These are phyloP conservation scores for Hibiscus syriacus DNA, from an alignment of 345 rosid genomes.

Conservation along the genomic window DNA sequence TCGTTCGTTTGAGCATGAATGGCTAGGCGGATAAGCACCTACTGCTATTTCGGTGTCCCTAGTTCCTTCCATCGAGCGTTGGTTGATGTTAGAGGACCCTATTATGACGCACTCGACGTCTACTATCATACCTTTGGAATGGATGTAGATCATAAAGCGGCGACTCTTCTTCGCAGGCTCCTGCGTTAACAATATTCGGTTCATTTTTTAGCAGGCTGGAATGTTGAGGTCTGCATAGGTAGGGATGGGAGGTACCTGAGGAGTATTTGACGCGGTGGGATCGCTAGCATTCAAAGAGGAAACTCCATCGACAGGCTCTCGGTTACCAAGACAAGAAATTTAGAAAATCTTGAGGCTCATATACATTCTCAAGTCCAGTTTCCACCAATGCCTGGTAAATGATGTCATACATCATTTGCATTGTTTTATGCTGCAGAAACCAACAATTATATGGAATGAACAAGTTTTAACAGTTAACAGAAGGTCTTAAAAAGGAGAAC, in stretches of 20 bases:
- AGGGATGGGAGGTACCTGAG: constrained; percentile 36
- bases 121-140: constrained; percentile 90
- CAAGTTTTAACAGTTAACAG: not conserved
- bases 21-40: constrained; percentile 86
- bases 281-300: constrained; percentile 17
- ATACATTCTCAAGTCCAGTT: constrained; percentile 59
- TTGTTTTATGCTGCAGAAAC: constrained; percentile 66
- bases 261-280: constrained; percentile 31
- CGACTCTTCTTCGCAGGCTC: constrained; percentile 51
- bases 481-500: not conserved
- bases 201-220: constrained; percentile 2
- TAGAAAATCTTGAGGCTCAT: constrained; percentile 79
- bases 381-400: constrained; percentile 75
- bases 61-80: constrained; percentile 86
- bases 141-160: constrained; percentile 86
- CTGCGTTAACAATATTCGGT: constrained; percentile 29
- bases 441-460: not conserved
- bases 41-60: constrained; percentile 96
- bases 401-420: constrained; percentile 92
- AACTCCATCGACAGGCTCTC: constrained; percentile 46
- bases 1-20: constrained; percentile 47
- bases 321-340: constrained; percentile 94
- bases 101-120: constrained; percentile 82
- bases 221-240: not conserved
- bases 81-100: constrained; percentile 95